Percentiles rank a stretch among this genome's conserved stretches.
Conservation (phyloP, 2,329 filamentous ascomycete genomes). For the Penicillium crustosum region DNA sequence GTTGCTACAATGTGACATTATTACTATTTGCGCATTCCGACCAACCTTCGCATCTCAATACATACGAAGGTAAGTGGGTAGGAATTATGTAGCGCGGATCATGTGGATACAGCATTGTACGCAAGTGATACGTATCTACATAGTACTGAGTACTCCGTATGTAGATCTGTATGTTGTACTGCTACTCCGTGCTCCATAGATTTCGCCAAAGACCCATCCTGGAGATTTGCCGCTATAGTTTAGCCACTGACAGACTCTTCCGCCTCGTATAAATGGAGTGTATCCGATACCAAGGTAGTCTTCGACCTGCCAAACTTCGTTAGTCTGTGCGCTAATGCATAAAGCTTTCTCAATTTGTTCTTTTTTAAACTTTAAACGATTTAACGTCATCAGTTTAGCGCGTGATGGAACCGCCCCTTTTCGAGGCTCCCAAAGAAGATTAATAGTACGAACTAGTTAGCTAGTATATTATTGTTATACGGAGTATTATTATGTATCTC, state of each 20-base stretch:
- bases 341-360: not conserved
- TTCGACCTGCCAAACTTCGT: not conserved
- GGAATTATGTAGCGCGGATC: no score
- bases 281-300: not conserved
- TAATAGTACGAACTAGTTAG: no score
- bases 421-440: not conserved
- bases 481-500: not conserved
- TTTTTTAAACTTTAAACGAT: not conserved
- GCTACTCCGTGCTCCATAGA: no score
- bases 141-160: not conserved
- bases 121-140: not conserved
- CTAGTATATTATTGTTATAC: no score
- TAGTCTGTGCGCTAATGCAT: not conserved
- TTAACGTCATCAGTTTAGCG: not conserved
- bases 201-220: not conserved
- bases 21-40: not conserved
- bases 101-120: not conserved
- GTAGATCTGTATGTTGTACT: not conserved
- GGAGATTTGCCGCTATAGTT: not conserved
- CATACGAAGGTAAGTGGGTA: no score
- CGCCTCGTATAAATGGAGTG: not conserved
- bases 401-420: not conserved
- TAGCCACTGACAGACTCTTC: not conserved
- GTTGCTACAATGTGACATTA: not conserved
- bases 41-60: no score